A percentile compares a stretch with the other conserved stretches of the same genome.
These are phyloP conservation scores for Heterobasidion irregulare DNA, from an alignment of 1,284 basidiomycete species.

Conservation along the genomic window DNA sequence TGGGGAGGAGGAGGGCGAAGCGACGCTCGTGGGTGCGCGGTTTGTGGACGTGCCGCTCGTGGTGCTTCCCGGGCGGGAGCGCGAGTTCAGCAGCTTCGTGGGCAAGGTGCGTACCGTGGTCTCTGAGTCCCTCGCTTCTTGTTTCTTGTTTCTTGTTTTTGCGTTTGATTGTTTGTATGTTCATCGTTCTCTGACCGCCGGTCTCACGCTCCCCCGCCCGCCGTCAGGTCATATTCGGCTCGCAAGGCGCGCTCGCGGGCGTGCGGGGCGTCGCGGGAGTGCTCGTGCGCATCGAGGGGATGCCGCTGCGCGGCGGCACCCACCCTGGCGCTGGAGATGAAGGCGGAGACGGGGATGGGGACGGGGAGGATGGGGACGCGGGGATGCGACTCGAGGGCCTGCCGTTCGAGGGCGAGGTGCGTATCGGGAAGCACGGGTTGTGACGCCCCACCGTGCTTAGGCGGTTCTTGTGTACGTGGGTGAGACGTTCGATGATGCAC, in stretches of 20 bases:
- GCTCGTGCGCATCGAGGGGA: slow-evolving; percentile 46
- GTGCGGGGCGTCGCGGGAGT: slow-evolving; percentile 60
- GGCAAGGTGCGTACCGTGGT: slow-evolving; percentile 43
- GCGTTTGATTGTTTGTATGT: neutral
- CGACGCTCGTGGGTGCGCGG: slow-evolving; percentile 49
- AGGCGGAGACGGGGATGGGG: neutral
- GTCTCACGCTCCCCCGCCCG: neutral
- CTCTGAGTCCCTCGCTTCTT: neutral
- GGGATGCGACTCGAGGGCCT: slow-evolving; percentile 54
- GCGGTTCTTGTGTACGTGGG: neutral
- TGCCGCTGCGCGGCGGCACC: slow-evolving; percentile 36
- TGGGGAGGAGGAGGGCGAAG: slow-evolving; percentile 39
- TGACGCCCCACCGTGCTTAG: neutral
- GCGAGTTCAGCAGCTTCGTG: slow-evolving; percentile 65
- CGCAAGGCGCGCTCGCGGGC: slow-evolving; percentile 60
- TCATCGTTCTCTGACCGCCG: neutral
- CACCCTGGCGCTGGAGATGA: slow-evolving; percentile 8
- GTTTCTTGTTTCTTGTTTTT: neutral
- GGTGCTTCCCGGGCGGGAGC: slow-evolving; percentile 66
- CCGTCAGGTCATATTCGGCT: slow-evolving; percentile 54
- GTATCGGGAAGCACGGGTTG: slow-evolving; percentile 46
- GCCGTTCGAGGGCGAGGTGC: slow-evolving; percentile 59
- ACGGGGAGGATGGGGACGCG: neutral
- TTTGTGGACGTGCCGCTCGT: slow-evolving; percentile 66
- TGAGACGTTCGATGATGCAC: too few species aligned